Percentiles rank a stretch among this genome's conserved stretches.
Evolutionary conservation across 768 basidiomycete genomes (phyloP).

Genomic region (Cystofilobasidium capitatum): DNA sequence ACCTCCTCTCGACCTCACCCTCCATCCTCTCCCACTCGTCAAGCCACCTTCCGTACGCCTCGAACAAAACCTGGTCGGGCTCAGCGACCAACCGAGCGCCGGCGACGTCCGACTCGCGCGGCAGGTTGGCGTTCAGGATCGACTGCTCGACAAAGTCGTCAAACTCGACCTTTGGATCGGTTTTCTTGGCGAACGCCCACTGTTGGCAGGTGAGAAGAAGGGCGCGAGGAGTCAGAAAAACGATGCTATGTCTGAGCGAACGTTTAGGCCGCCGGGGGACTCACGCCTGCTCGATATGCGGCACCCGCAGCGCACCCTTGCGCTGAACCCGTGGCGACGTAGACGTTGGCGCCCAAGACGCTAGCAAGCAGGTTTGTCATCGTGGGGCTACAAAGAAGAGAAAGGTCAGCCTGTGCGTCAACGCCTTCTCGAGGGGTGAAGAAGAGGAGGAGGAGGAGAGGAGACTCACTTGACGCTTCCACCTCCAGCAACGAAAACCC

Average conservation of each 20-base stretch:
- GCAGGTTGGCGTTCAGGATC: not conserved
- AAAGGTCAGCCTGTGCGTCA: not conserved
- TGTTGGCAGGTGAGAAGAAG: not conserved
- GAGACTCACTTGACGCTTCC: conserved; percentile 18
- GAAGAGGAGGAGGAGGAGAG: no score
- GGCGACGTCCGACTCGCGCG: not conserved
- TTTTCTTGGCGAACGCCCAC: conserved; percentile 2
- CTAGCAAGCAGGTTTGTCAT: conserved; percentile 15
- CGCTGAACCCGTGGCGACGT: conserved; percentile 12
- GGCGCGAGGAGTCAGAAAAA: not conserved
- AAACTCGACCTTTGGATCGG: not conserved
- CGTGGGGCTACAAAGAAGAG: conserved; percentile 2
- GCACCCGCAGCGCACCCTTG: conserved; percentile 24
- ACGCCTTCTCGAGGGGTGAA: not conserved
- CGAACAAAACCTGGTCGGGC: not conserved
- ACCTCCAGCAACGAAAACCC: conserved; percentile 24
- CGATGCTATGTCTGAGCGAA: not conserved
- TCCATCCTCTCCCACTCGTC: conserved; percentile 19
- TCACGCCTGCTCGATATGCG: conserved; percentile 15
- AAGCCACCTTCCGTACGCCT: conserved; percentile 13
- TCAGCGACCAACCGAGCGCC: conserved; percentile 18
- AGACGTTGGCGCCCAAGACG: conserved; percentile 16
- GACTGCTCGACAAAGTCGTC: conserved; percentile 8
- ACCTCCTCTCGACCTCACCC: conserved; percentile 5
- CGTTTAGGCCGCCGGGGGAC: not conserved